Base-by-base conservation (phyloP, 306 rosid species). In the Vicia villosa region DNA sequence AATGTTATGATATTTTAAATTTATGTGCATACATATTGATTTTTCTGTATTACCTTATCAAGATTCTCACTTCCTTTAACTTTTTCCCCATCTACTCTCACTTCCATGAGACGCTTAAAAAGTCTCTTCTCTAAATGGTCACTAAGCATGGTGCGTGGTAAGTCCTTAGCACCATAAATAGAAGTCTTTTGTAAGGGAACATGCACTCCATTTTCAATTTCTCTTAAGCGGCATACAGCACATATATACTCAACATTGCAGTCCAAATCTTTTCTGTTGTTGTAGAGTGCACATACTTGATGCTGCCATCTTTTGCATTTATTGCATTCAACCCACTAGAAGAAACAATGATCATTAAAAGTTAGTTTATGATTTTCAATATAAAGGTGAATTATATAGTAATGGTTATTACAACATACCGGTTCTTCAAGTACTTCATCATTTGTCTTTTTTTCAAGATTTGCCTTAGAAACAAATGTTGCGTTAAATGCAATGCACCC, bases 291-390 rank as follows among this genome's bases (percentile, higher is more conserved):
- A 71, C 96, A 87, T 70, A 85, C 65, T 45, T 83, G 87, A 82
- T 89, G 96, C 38, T 83, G 86, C 96, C 92, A 85, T n/a, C 45
- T 63, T 28, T 81, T 68, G 46, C 92, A 89, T 72, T 68, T 85
- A 67, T 83, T 79, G 46, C 92, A 89, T 76, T 85, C 70, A 45
- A 82, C 89, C 92, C 92, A 89, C 89, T 87, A 69, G 52, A 75
- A 68, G 77, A 63, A 60, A 65, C 32, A 63, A 30, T 14, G 37
- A 7, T 5, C 37, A 75, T 15, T 4, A 60, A 34, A 21, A 58
- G 73, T 69, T 49, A 68, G 50, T 71, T n/a, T 66, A 45, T 15
- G 50, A 2, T 70, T 40, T 19, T 16, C 19, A 6, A 30, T 34
- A 54, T 61, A 10, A 8, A 47, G 42, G 22, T 72, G 61, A 80